Conservation (phyloP, 306 rosid genomes). For the Medicago arabica region DNA sequence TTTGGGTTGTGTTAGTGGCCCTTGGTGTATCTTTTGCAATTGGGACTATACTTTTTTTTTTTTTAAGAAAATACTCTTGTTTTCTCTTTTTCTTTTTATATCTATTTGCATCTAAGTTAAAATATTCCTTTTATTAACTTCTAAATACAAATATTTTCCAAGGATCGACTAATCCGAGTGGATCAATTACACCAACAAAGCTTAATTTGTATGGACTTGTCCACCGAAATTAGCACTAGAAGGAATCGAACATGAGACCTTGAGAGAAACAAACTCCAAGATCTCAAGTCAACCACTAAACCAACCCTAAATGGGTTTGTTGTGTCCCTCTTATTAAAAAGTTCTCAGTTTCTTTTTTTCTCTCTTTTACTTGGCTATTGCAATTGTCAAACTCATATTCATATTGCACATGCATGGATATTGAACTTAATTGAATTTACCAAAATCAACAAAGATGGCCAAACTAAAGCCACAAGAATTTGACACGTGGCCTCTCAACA, state of each 20-base stretch:
- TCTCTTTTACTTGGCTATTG: not conserved
- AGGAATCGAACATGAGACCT: too few relatives aligned
- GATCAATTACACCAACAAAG: too few relatives aligned
- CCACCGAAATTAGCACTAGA: too few relatives aligned
- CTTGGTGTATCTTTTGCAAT: not conserved
- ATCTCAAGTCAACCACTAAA: too few relatives aligned
- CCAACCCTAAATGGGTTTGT: too few relatives aligned
- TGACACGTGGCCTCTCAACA: not conserved
- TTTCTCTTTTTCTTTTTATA: not conserved
- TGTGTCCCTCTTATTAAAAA: too few relatives aligned
- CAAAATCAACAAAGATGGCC: not conserved
- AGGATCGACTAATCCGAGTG: too few relatives aligned
- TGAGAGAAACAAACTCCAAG: too few relatives aligned
- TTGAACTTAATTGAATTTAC: not conserved
- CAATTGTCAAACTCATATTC: slow-evolving; percentile 4
- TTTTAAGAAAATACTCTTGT: not conserved
- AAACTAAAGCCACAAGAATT: slow-evolving; percentile 14
- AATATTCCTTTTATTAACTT: not conserved
- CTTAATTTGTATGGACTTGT: too few relatives aligned
- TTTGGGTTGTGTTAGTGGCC: not conserved
- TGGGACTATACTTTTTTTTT: too few relatives aligned
- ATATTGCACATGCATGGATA: slow-evolving; percentile 13
- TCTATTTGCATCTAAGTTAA: not conserved
- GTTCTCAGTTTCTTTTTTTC: not conserved
- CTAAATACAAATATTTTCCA: not conserved